These are phyloP conservation scores for Mucor irregularis DNA, from an alignment of 371 early-diverging fungal genomes.

Conservation along the genomic window DNA sequence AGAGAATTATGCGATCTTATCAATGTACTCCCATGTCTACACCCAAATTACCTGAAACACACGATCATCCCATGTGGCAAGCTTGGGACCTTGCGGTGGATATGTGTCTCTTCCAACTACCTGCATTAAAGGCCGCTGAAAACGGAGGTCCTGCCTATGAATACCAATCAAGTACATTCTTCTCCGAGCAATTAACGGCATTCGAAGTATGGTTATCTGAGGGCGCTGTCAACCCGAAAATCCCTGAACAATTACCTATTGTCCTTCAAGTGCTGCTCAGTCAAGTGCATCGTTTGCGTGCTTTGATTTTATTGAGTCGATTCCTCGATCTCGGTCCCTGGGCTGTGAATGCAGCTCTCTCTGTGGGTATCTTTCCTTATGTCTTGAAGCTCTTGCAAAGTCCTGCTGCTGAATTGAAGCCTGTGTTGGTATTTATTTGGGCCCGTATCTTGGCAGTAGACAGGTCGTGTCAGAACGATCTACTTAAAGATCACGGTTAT, in stretches of 20 bases:
- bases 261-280: slow-evolving; percentile 94
- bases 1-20: slow-evolving; percentile 92
- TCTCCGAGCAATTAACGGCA: slow-evolving; percentile 93
- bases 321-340: slow-evolving; percentile 95
- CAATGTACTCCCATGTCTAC: slow-evolving; percentile 88
- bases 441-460: slow-evolving; percentile 94
- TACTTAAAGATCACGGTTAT: slow-evolving; percentile 91
- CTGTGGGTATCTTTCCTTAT: slow-evolving; percentile 97
- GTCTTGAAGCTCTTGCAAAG: slow-evolving; percentile 93
- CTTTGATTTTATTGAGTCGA: slow-evolving; percentile 85
- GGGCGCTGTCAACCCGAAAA: slow-evolving; percentile 65
- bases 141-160: slow-evolving; percentile 51
- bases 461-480: slow-evolving; percentile 83
- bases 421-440: slow-evolving; percentile 96
- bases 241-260: slow-evolving; percentile 94
- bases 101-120: slow-evolving; percentile 90
- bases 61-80: slow-evolving; percentile 96
- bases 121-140: slow-evolving; percentile 67
- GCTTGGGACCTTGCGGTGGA: slow-evolving; percentile 96
- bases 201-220: slow-evolving; percentile 96
- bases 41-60: slow-evolving; percentile 85
- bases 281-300: slow-evolving; percentile 92
- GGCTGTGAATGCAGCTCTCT: slow-evolving; percentile 92
- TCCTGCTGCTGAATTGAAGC: slow-evolving; percentile 92
- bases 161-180: slow-evolving; percentile 87